A percentile compares a stretch with the other conserved stretches of the same genome.
phyloP scores from a whole-genome alignment of 768 basidiomycete species.

The Boletales sp. region DNA sequence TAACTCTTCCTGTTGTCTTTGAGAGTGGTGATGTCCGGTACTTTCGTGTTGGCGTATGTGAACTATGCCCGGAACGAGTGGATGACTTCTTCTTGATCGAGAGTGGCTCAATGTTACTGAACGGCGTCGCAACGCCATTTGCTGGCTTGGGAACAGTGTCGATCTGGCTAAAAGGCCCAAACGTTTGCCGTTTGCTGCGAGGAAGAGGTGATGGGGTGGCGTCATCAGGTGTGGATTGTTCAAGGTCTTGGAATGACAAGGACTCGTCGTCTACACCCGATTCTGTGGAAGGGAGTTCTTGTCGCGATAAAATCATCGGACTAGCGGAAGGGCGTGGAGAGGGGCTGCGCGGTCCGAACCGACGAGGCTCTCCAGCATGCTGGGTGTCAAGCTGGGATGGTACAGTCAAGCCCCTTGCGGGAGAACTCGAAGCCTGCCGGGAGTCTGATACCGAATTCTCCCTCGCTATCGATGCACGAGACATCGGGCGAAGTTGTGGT shows the following conservation, averaged over 20 bases:
- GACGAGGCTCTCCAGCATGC: conserved; percentile 55
- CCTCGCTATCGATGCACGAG: conserved; percentile 44
- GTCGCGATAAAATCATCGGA: conserved; percentile 22
- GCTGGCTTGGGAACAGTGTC: conserved; percentile 51
- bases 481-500: conserved; percentile 48
- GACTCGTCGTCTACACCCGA: conserved; percentile 44
- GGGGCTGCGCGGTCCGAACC: conserved; percentile 70
- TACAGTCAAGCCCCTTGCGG: conserved; percentile 25
- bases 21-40: conserved; percentile 52
- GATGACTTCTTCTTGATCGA: conserved; percentile 85
- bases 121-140: conserved; percentile 31
- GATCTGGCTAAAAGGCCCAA: conserved; percentile 49
- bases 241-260: conserved; percentile 23
- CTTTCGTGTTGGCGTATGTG: conserved; percentile 35
- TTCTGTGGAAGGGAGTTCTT: conserved; percentile 42
- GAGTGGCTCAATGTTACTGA: conserved; percentile 62
- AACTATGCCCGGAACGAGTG: conserved; percentile 42
- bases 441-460: conserved; percentile 46
- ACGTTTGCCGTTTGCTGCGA: conserved; percentile 68
- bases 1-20: conserved; percentile 38
- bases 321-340: conserved; percentile 61
- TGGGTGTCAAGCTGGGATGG: conserved; percentile 44
- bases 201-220: conserved; percentile 51
- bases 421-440: conserved; percentile 41
- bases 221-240: conserved; percentile 27